phyloP scores from a whole-genome alignment of 768 basidiomycete genomes.

The Suillus discolor region DNA sequence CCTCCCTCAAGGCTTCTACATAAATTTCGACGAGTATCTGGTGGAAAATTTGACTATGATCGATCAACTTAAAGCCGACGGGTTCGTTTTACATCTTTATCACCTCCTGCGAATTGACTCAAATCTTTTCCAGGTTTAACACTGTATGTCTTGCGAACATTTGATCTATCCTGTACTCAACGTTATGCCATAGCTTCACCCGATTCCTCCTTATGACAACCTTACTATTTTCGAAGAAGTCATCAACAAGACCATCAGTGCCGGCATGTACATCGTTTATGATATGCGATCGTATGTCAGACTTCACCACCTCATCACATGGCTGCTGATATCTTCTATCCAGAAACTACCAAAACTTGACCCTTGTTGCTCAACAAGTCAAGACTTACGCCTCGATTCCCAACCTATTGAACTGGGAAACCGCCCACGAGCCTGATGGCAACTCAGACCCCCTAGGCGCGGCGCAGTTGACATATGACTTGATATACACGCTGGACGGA shows the following conservation, averaged over 20 bases:
- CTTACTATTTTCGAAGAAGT: constrained; percentile 37
- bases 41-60: constrained; percentile 53
- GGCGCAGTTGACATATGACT: constrained; percentile 46
- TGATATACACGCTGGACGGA: constrained; percentile 51
- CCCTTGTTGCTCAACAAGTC: constrained; percentile 64
- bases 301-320: neutral
- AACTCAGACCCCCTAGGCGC: constrained; percentile 66
- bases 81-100: constrained; percentile 30
- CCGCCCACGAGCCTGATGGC: constrained; percentile 74
- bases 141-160: constrained; percentile 19
- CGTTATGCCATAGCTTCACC: constrained; percentile 55
- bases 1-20: constrained; percentile 77
- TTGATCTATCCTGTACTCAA: constrained; percentile 21
- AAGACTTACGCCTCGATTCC: constrained; percentile 62
- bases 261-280: constrained; percentile 66
- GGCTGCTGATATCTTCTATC: neutral
- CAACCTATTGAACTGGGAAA: constrained; percentile 73
- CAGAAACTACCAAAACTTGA: constrained; percentile 61
- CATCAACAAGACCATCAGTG: constrained; percentile 18
- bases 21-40: constrained; percentile 57
- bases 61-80: constrained; percentile 60
- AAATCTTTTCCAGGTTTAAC: constrained; percentile 17
- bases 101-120: neutral
- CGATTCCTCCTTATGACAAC: constrained; percentile 68
- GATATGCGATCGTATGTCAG: constrained; percentile 65